phyloP scores from a whole-genome alignment of 2,329 filamentous ascomycete genomes.

The Aureobasidium lini region DNA sequence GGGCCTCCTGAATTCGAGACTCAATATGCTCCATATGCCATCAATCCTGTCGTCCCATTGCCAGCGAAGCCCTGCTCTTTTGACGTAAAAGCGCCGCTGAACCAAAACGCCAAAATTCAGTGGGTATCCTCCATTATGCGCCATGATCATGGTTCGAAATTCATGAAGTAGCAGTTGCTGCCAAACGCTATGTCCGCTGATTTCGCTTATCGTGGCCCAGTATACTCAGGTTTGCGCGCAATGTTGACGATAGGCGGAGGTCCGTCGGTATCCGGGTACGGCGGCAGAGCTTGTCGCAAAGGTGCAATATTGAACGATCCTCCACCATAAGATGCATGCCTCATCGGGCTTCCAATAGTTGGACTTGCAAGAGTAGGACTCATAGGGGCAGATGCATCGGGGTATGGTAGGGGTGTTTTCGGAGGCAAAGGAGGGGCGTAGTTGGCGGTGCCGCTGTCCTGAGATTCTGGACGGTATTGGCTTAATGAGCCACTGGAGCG shows the following conservation, averaged over 20 bases:
- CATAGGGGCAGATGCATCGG: slow-evolving; percentile 18
- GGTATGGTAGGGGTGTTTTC: slow-evolving; percentile 39
- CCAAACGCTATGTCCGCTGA: background rate
- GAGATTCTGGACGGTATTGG: slow-evolving; percentile 29
- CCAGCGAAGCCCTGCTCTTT: background rate
- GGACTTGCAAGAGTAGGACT: slow-evolving; percentile 23
- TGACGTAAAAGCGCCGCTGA: background rate
- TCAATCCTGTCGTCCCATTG: background rate
- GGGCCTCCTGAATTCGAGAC: background rate
- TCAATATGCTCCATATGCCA: background rate
- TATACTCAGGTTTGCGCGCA: slow-evolving; percentile 69
- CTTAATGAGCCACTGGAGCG: slow-evolving; percentile 14
- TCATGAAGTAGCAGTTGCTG: background rate
- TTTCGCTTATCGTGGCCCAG: background rate
- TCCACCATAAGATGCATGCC: slow-evolving; percentile 16
- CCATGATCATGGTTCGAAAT: background rate
- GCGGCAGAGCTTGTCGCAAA: slow-evolving; percentile 38
- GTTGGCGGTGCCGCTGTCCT: slow-evolving; percentile 9
- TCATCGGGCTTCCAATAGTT: slow-evolving; percentile 23
- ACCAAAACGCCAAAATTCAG: background rate
- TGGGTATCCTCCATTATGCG: background rate
- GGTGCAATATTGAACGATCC: slow-evolving; percentile 2
- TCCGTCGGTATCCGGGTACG: slow-evolving; percentile 75
- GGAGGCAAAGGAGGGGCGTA: slow-evolving; percentile 64
- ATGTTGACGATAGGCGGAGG: slow-evolving; percentile 80